Evolutionary conservation across 1,284 basidiomycete genomes (phyloP), one percentile per base, ranked within the genome.

Genomic region (Moesziomyces sp.): DNA sequence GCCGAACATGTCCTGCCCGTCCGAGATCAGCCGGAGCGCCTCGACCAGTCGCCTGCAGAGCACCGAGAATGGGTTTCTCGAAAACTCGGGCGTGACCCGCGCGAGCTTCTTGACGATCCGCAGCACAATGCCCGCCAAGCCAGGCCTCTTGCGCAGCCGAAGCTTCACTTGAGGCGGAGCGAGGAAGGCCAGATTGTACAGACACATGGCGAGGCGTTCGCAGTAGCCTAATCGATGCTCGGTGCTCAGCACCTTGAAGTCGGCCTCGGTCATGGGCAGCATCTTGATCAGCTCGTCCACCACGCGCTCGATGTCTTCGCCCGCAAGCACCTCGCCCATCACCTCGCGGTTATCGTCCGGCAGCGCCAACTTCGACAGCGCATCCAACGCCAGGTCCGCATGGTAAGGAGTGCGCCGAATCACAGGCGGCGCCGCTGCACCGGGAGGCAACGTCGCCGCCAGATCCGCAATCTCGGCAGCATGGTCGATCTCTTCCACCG

Each of bases 171-270:
- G 85, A 1, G 90, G 89, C 1, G 93, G 88, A 5, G 93, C 89
- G 49, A 96, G 87, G 87, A 94, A 97, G 9, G 91, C 90, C 63
- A 98, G 86, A 38, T 91, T 91, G 86, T 97, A 97, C 43, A 97
- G 88, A 18, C 89, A 89, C 87, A 95, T 89, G 21, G 91, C 87
- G 46, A 89, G 86, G 64, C 92, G 90, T 86, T 96, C 93, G 70
- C 91, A 85, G 83, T 93, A 92, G 44, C 90, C 89, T 46, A 95
- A 85, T 88, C 92, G 92, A 21, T 87, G 79, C 65, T 88, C 87
- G 38, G 85, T 84, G 52, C 91, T 89, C 70, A 91, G 86, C 66
- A 93, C 85, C 68, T 89, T 88, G 78, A 93, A 93, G 84, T 97
- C 94, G 35, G 87, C 85, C 63, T 92, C 90, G 21, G 89, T 86